phyloP scores from a whole-genome alignment of 179 eudicot species.

The Gypsophila paniculata region DNA sequence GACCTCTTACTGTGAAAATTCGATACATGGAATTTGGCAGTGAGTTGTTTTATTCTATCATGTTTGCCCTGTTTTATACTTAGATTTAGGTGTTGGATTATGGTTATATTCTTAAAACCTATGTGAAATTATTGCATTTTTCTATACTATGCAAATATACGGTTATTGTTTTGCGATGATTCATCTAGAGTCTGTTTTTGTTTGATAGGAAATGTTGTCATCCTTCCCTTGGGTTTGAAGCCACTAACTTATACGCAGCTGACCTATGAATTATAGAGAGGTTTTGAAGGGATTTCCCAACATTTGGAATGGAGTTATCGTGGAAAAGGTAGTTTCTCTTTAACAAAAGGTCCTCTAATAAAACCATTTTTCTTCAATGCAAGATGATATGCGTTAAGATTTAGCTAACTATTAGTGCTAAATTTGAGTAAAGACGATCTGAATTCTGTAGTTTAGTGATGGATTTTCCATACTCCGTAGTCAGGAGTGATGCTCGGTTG shows the following conservation, averaged over 20 bases:
- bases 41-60: background rate
- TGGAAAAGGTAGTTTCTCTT: conserved; percentile 17
- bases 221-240: conserved; percentile 14
- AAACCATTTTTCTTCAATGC: background rate
- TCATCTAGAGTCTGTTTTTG: background rate
- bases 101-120: background rate
- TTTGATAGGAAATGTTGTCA: conserved; percentile 11
- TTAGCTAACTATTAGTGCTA: background rate
- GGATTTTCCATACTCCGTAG: too few species aligned
- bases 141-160: background rate
- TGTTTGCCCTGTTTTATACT: background rate
- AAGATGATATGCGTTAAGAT: background rate
- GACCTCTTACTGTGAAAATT: background rate
- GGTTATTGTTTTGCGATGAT: background rate
- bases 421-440: background rate
- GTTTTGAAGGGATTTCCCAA: conserved; percentile 14
- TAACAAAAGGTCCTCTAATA: background rate
- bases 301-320: conserved; percentile 17
- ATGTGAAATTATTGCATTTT: background rate
- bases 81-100: background rate
- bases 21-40: background rate
- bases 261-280: background rate
- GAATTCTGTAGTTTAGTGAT: background rate
- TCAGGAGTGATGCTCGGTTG: too few species aligned
- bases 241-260: too few species aligned